Evolutionary conservation across 768 basidiomycete genomes (phyloP).

Genomic region (Tylopilus sp.): DNA sequence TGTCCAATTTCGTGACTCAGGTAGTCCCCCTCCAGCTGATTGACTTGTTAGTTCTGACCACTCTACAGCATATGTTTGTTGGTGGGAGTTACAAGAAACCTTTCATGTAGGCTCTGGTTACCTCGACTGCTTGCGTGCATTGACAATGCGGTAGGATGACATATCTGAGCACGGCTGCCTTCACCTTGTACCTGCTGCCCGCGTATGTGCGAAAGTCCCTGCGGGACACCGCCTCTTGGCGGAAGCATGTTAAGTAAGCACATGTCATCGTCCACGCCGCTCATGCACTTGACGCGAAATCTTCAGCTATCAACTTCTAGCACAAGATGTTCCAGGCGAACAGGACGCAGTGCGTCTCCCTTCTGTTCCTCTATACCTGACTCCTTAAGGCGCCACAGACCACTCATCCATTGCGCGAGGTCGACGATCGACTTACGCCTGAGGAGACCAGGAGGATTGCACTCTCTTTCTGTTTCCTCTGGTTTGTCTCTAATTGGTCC

Average conservation of each 20-base stretch:
- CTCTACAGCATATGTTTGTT: constrained; percentile 45
- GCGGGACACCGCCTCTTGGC: neutral
- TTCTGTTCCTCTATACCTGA: neutral
- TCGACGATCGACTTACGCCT: constrained; percentile 46
- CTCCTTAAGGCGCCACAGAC: constrained; percentile 8
- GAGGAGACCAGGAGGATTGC: constrained; percentile 79
- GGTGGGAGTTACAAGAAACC: constrained; percentile 78
- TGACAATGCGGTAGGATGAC: constrained; percentile 56
- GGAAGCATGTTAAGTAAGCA: constrained; percentile 11
- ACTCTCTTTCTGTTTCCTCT: constrained; percentile 77
- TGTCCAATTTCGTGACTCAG: constrained; percentile 85
- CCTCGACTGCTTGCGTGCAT: neutral
- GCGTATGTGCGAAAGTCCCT: constrained; percentile 38
- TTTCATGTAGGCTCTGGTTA: constrained; percentile 59
- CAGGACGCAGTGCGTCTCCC: constrained; percentile 18
- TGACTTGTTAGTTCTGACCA: constrained; percentile 4
- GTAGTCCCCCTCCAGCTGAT: constrained; percentile 31
- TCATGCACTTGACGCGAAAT: neutral
- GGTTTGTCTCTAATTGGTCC: constrained; percentile 94
- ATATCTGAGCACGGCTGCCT: constrained; percentile 90
- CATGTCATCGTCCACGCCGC: neutral
- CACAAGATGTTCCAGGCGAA: constrained; percentile 12
- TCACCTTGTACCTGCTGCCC: constrained; percentile 77
- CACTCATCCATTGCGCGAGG: constrained; percentile 7
- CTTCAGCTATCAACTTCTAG: constrained; percentile 25